Evolutionary conservation across 2,329 filamentous ascomycete species (phyloP).

Genomic region (Raffaelea albimanens): DNA sequence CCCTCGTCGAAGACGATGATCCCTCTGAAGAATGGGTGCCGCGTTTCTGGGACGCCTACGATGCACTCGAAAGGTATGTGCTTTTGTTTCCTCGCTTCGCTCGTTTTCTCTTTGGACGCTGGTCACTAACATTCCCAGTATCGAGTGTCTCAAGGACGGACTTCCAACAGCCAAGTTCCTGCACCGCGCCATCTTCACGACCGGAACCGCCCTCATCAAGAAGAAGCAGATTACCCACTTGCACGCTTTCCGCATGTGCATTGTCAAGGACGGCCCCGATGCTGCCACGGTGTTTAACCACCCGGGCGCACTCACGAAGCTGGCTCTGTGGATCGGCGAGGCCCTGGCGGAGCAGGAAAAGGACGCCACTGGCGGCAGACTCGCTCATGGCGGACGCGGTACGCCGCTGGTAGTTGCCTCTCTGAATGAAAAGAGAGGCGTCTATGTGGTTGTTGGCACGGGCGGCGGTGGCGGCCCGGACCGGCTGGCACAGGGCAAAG

Average conservation of each 20-base stretch:
- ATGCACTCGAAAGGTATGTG: slow-evolving; percentile 57
- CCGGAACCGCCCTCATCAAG: slow-evolving; percentile 80
- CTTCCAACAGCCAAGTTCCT: slow-evolving; percentile 80
- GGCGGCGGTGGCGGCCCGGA: slow-evolving; percentile 76
- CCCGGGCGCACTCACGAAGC: slow-evolving; percentile 83
- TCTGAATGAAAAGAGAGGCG: slow-evolving; percentile 73
- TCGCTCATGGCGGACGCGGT: slow-evolving; percentile 59
- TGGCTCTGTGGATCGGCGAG: slow-evolving; percentile 90
- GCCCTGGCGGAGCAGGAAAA: slow-evolving; percentile 84
- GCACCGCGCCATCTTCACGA: slow-evolving; percentile 85
- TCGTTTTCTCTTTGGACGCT: background rate
- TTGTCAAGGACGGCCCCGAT: slow-evolving; percentile 91
- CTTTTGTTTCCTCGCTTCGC: slow-evolving; percentile 25
- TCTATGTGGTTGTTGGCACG: slow-evolving; percentile 89
- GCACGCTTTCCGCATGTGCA: slow-evolving; percentile 85
- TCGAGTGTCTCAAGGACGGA: slow-evolving; percentile 66
- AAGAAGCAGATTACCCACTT: slow-evolving; percentile 93
- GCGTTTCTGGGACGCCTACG: slow-evolving; percentile 64
- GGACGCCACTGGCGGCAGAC: slow-evolving; percentile 55
- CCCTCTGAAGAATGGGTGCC: slow-evolving; percentile 51
- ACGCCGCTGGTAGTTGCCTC: slow-evolving; percentile 86
- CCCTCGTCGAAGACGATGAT: slow-evolving; percentile 28
- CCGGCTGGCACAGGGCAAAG: slow-evolving; percentile 54
- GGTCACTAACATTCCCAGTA: slow-evolving; percentile 37
- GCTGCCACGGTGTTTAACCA: slow-evolving; percentile 77